Conservation (phyloP, 1,284 basidiomycete species). For the Vanrija sp. region DNA sequence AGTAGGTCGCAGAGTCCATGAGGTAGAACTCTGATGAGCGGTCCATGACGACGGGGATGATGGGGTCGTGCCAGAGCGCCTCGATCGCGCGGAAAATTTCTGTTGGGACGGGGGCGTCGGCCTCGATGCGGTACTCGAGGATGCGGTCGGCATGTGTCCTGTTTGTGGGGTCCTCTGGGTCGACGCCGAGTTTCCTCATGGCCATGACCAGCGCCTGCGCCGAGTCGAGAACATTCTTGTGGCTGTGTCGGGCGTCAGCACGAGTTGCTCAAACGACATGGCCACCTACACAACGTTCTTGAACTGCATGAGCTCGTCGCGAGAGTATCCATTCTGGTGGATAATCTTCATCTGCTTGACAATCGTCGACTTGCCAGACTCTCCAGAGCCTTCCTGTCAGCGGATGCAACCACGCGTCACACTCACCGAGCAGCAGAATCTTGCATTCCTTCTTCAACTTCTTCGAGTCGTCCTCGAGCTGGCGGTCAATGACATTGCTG, state of each 20-base stretch:
- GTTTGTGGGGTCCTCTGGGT: slow-evolving; percentile 73
- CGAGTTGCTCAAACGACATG: not conserved
- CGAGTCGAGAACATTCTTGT: slow-evolving; percentile 70
- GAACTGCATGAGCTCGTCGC: slow-evolving; percentile 73
- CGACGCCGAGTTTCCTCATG: slow-evolving; percentile 83
- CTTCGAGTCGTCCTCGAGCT: slow-evolving; percentile 56
- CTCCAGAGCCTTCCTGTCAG: slow-evolving; percentile 59
- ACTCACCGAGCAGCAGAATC: slow-evolving; percentile 81
- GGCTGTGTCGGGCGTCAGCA: slow-evolving; percentile 39
- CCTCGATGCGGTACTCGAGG: slow-evolving; percentile 52
- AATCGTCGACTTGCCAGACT: slow-evolving; percentile 92
- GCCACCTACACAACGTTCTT: slow-evolving; percentile 61
- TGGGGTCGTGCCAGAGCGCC: slow-evolving; percentile 84
- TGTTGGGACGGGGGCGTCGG: slow-evolving; percentile 47
- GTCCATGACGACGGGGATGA: slow-evolving; percentile 82
- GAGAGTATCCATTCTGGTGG: slow-evolving; percentile 86
- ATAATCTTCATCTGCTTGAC: slow-evolving; percentile 99
- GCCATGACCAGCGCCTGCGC: slow-evolving; percentile 84
- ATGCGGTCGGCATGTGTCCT: slow-evolving; percentile 57
- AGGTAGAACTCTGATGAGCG: slow-evolving; percentile 85
- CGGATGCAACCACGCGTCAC: not conserved
- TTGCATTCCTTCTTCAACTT: slow-evolving; percentile 87
- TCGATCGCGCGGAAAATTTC: slow-evolving; percentile 71
- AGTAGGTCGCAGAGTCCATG: slow-evolving; percentile 93
- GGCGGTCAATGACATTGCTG: slow-evolving; percentile 57